Conservation (phyloP, 768 basidiomycete genomes). For the Termitomyces titanicus region DNA sequence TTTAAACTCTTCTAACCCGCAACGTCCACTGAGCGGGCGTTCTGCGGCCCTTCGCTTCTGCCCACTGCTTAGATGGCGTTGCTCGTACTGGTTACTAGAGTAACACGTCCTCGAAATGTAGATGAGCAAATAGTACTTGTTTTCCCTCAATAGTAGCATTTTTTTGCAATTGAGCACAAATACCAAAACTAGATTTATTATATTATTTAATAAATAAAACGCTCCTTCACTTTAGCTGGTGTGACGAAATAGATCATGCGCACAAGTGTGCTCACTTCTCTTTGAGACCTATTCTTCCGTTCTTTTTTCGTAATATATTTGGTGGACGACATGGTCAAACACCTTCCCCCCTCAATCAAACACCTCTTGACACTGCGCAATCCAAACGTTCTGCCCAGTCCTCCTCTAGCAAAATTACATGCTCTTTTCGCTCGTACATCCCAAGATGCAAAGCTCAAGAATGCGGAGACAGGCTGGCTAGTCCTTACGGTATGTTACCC, state of each 20-base stretch:
- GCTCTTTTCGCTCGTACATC: slow-evolving; percentile 59
- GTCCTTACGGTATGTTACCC: slow-evolving; percentile 57
- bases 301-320: background rate
- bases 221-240: too few species aligned
- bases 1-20: slow-evolving; percentile 14
- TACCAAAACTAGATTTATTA: too few species aligned
- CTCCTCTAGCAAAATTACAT: slow-evolving; percentile 49
- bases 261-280: background rate
- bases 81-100: slow-evolving; percentile 19
- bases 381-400: slow-evolving; percentile 55
- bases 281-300: background rate
- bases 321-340: slow-evolving; percentile 32
- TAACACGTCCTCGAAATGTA: slow-evolving; percentile 9
- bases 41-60: slow-evolving; percentile 13
- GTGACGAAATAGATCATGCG: too few species aligned
- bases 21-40: slow-evolving; percentile 14
- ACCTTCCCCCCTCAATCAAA: slow-evolving; percentile 67
- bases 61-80: slow-evolving; percentile 12
- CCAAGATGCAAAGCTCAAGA: slow-evolving; percentile 57
- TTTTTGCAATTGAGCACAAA: too few species aligned
- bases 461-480: slow-evolving; percentile 77
- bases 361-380: slow-evolving; percentile 67
- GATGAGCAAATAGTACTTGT: slow-evolving; percentile 10
- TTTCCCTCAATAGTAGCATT: background rate
- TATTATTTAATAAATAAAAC: too few species aligned